Base-by-base conservation (phyloP, 805 yeast genomes). In the Pichia pseudocactophila region DNA sequence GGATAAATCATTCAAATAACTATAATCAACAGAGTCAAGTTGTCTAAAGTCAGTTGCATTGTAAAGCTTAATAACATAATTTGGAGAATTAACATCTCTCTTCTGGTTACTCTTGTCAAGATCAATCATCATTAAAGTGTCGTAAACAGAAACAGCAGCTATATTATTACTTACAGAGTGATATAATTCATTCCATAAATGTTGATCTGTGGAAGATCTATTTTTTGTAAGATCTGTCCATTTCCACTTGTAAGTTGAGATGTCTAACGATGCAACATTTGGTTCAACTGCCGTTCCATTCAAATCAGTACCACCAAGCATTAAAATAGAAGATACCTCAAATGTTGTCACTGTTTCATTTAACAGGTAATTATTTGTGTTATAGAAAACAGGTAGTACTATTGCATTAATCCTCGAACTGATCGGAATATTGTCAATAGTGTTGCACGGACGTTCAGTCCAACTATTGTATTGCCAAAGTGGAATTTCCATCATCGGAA, bases 401-500 rank as follows among this genome's bases (percentile, higher is more conserved):
- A 80, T 56, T 0, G 87, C 64, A 34, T 61, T 57, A 3, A 65
- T 68, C 38, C 92, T 64, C 8, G 86, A 69, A 47, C 74, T 76
- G 2, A 82, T 64, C 10, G 62, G 46, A 30, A 61, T 60, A 10
- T 51, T 47, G 1, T 52, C 56, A 1, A 64, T 52, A 47, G 58
- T 51, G 32, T 59, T 50, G 1, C 65, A 62, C 0, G 66, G 50
- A 44, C 63, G 62, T 55, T 76, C 82, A 3, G 83, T 71, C 94
- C 94, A 85, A 8, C 83, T 63, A 38, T 68, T 65, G 46, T 75
- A 76, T 50, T 78, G 78, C 84, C 88, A 82, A 2, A 80, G 59
- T 0, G 92, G 90, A 16, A 82, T 62, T 58, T 83, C 92, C 50
- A 71, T 70, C 79, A 83, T 74, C 47, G 75, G 73, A 30, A 82